Base-by-base conservation (phyloP, 1,284 basidiomycete species). In the Trametes polyzona region DNA sequence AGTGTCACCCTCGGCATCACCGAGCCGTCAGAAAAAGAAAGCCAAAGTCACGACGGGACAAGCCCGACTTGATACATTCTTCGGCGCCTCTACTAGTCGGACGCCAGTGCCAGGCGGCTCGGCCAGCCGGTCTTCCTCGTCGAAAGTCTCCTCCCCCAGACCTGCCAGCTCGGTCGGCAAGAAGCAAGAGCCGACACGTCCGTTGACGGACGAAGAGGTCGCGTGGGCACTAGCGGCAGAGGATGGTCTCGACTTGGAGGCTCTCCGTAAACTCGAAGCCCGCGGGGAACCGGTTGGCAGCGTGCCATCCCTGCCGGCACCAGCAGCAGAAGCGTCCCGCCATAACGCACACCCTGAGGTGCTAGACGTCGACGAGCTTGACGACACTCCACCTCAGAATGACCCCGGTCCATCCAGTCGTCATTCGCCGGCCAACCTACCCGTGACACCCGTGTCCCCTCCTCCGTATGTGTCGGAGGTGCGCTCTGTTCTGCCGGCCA, bases 331-430 rank as follows among this genome's bases (percentile, higher is more conserved):
- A n/a, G 17, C 47, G 27, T 44, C 46, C 44, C 44, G 44, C 24
- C 24, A 51, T n/a, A 55, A 46, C 54, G 36, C 52, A 39, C 39
- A 47, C n/a, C 48, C 52, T 26, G 69, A 71, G 57, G 65, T 73
- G 48, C 71, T 71, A 58, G 69, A 71, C 61, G 67, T 73, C 14
- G 70, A 71, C 52, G 55, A 63, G 37, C 61, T 70, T 54, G 63
- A 65, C 50, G 68, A 69, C 55, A 44, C 30, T 29, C 29, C 23
- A 40, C 49, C 30, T 21, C 49, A 46, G 30, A 47, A 29, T 12
- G 26, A 42, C 24, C 47, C 47, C 47, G 41, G 54, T 16, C 40
- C 49, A 19, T 58, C 57, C 23, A 49, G 40, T 21, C 49, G 33
- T 26, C 9, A 11, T 29, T 21, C 36, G 21, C 44, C 37, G 32